Percentiles rank a stretch among this genome's conserved stretches.
phyloP scores from a whole-genome alignment of 2,329 filamentous ascomycete genomes.

The Trichoderma citrinoviride region DNA sequence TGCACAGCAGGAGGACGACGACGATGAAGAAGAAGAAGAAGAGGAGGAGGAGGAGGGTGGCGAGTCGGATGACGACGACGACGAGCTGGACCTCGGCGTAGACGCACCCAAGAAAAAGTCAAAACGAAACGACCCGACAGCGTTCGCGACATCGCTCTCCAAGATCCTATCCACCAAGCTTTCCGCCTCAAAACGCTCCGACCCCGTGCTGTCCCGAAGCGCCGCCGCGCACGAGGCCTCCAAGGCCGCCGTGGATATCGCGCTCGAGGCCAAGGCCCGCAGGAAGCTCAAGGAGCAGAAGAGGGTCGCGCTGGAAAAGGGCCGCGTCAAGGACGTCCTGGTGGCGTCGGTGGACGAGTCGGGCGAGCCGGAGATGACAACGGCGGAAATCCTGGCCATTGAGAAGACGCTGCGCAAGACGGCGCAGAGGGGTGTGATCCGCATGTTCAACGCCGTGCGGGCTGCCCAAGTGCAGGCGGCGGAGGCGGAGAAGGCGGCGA shows the following conservation, averaged over 20 bases:
- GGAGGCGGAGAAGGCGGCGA: conserved; percentile 68
- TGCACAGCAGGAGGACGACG: conserved; percentile 30
- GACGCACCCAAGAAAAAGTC: conserved; percentile 50
- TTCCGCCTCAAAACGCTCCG: conserved; percentile 73
- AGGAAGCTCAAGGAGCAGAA: conserved; percentile 78
- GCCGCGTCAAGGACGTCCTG: conserved; percentile 82
- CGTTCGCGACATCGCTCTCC: conserved; percentile 88
- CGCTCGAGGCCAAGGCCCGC: conserved; percentile 77
- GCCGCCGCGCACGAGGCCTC: conserved; percentile 69
- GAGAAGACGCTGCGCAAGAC: conserved; percentile 83
- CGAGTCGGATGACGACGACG: conserved; percentile 42
- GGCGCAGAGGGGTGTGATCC: conserved; percentile 89
- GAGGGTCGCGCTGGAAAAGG: conserved; percentile 76
- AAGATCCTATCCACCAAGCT: conserved; percentile 92
- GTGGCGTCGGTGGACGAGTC: conserved; percentile 57
- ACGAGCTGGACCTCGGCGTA: conserved; percentile 35
- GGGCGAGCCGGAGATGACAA: conserved; percentile 44
- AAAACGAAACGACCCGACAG: conserved; percentile 88
- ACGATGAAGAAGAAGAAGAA: conserved; percentile 30
- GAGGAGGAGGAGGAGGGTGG: conserved; percentile 31
- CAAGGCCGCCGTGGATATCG: conserved; percentile 68
- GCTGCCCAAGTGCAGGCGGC: conserved; percentile 87
- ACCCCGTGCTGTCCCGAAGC: conserved; percentile 88
- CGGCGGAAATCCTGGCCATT: conserved; percentile 59
- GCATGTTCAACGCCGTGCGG: conserved; percentile 92